Percentiles rank a stretch among this genome's conserved stretches.
Conservation (phyloP, 805 yeast species). For the Hanseniaspora vineae region DNA sequence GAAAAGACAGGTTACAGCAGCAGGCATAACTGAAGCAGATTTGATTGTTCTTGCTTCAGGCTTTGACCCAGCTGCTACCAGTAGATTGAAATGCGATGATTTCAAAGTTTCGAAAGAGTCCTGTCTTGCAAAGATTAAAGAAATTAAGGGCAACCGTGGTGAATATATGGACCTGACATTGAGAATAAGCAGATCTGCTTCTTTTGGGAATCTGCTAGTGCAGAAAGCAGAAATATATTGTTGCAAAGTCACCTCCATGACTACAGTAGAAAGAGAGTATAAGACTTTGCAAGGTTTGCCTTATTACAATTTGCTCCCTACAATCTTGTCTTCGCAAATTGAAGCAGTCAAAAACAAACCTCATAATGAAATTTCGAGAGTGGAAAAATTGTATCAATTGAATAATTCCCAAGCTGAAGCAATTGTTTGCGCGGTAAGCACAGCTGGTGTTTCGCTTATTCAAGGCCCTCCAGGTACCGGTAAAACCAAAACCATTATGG, state of each 20-base stretch:
- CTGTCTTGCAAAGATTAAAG: conserved; percentile 72
- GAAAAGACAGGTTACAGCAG: conserved; percentile 35
- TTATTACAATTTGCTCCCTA: conserved; percentile 63
- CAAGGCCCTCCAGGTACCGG: conserved; percentile 99
- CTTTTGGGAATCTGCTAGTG: conserved; percentile 38
- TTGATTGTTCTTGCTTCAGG: conserved; percentile 43
- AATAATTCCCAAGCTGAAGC: conserved; percentile 90
- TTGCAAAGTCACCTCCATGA: conserved; percentile 71
- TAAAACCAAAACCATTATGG: conserved; percentile 91
- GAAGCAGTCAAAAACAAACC: conserved; percentile 10
- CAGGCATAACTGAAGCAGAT: conserved; percentile 62
- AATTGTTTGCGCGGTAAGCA: conserved; percentile 54
- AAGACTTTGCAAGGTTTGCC: conserved; percentile 70
- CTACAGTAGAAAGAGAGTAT: conserved; percentile 87
- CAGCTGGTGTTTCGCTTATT: conserved; percentile 73
- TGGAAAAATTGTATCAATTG: conserved; percentile 42
- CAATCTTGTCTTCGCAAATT: conserved; percentile 58
- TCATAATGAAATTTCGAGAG: conserved; percentile 27
- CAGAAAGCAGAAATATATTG: conserved; percentile 55
- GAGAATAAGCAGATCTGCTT: conserved; percentile 39
- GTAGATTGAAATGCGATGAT: conserved; percentile 22
- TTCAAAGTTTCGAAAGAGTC: conserved; percentile 27
- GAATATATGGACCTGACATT: conserved; percentile 67
- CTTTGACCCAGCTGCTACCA: conserved; percentile 20
- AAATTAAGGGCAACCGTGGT: conserved; percentile 49